These are phyloP conservation scores for Suillus subalutaceus DNA, from an alignment of 768 basidiomycete genomes.

Conservation along the genomic window DNA sequence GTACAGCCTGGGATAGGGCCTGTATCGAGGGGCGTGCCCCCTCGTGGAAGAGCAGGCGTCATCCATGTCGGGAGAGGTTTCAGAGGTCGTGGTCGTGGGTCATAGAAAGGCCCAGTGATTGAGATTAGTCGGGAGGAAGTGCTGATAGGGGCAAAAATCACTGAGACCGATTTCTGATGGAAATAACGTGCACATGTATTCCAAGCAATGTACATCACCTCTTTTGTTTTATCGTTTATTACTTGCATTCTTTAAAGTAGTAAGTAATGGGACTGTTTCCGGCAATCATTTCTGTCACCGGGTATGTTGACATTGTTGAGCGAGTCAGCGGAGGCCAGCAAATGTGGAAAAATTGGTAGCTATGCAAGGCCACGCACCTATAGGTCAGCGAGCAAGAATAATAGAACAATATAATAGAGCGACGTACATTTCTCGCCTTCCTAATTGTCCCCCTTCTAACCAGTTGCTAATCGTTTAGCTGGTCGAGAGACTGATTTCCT, in stretches of 20 bases:
- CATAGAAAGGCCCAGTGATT: conserved; percentile 7
- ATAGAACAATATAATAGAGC: not conserved
- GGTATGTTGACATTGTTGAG: not conserved
- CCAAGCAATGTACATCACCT: conserved; percentile 6
- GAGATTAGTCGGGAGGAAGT: not conserved
- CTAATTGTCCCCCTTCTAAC: not conserved
- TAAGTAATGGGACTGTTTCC: not conserved
- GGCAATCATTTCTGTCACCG: not conserved
- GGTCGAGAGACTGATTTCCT: not conserved
- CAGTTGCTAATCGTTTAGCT: not conserved
- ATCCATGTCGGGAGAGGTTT: conserved; percentile 8
- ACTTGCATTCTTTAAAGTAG: too few species aligned
- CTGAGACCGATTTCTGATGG: not conserved
- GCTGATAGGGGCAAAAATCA: not conserved
- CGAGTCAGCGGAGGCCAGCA: not conserved
- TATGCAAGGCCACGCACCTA: not conserved
- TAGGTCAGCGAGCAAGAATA: not conserved
- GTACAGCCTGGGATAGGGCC: conserved; percentile 11
- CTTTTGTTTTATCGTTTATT: not conserved
- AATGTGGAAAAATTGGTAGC: not conserved
- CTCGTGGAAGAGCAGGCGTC: conserved; percentile 23
- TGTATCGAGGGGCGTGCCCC: conserved; percentile 12
- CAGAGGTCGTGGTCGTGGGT: conserved; percentile 18
- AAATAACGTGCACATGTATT: conserved; percentile 7
- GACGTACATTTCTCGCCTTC: not conserved